These are phyloP conservation scores for Forsythia viridissima DNA, from an alignment of 257 asterid genomes.

Conservation along the genomic window DNA sequence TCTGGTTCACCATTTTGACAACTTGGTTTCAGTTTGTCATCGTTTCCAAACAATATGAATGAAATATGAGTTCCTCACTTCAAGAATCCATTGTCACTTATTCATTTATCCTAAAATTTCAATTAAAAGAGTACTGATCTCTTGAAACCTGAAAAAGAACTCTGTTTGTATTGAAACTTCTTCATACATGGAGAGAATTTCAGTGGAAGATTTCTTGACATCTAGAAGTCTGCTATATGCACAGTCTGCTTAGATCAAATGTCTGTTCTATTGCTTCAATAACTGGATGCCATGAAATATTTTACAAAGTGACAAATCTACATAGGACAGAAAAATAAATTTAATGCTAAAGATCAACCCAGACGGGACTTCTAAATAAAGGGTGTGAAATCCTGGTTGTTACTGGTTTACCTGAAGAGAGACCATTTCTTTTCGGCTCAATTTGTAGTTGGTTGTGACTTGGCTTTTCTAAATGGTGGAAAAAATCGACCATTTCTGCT, in stretches of 20 bases:
- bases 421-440: too few species aligned
- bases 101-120: background rate
- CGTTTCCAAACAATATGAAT: background rate
- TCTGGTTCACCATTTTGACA: too few species aligned
- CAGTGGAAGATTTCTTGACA: too few species aligned
- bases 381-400: background rate
- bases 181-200: too few species aligned
- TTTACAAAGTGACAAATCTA: background rate
- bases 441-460: too few species aligned
- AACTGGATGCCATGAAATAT: background rate
- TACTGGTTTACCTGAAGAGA: background rate
- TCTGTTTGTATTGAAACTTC: background rate
- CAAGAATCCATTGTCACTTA: background rate
- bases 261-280: background rate
- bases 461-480: too few species aligned
- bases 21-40: background rate
- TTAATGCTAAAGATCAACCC: background rate
- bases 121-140: background rate
- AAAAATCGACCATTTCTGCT: too few species aligned
- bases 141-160: background rate
- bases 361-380: background rate
- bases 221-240: background rate
- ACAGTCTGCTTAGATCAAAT: background rate
- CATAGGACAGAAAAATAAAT: background rate
- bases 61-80: background rate